Base-by-base conservation (phyloP, 1,284 basidiomycete genomes). In the Tausonia pullulans region DNA sequence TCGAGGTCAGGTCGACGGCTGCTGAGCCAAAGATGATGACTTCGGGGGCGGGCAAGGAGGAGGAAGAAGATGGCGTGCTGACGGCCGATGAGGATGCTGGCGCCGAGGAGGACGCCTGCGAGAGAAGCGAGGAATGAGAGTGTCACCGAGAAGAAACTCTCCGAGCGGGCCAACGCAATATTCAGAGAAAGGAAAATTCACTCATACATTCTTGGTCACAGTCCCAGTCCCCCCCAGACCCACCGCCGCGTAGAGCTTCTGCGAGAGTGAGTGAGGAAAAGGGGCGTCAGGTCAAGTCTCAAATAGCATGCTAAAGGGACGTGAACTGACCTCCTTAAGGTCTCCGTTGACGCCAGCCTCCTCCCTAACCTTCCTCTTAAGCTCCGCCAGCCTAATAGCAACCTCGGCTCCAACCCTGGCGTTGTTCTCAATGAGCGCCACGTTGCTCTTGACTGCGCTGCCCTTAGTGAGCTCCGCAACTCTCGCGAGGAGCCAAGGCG, bases 371-470 rank as follows among this genome's bases (percentile, higher is more conserved):
- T 69, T 68, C 52, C 70, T 69, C 58, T 73, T 74, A 58, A 93
- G 73, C 64, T 81, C 80, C 43, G 87, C 80, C 70, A 93, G 87
- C 71, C 89, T 83, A 9, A 83, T 80, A 1, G 95, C 93, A 67
- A 98, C 89, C 70, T 85, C 80, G 0, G 88, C 76, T 81, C 93
- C 94, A 58, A 94, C 81, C 41, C 82, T 77, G 16, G 93, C 91
- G n/a, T 94, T 94, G 73, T 97, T 98, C 76, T 89, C 83, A 52
- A 98, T 84, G 13, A 98, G 80, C 5, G 88, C 92, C 67, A 95
- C 80, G 76, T 99, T 89, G 69, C 83, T 86, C 52, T 80, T 78
- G 61, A 94, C 77, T 2, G 90, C 90, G 66, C 79, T 79, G 3
- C 90, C 90, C 51, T 81, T 73, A 0, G 89, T 92, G 57, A 98